Evolutionary conservation across 768 basidiomycete species (phyloP), one percentile per base, ranked within the genome.

Genomic region (Amanita thiersii): DNA sequence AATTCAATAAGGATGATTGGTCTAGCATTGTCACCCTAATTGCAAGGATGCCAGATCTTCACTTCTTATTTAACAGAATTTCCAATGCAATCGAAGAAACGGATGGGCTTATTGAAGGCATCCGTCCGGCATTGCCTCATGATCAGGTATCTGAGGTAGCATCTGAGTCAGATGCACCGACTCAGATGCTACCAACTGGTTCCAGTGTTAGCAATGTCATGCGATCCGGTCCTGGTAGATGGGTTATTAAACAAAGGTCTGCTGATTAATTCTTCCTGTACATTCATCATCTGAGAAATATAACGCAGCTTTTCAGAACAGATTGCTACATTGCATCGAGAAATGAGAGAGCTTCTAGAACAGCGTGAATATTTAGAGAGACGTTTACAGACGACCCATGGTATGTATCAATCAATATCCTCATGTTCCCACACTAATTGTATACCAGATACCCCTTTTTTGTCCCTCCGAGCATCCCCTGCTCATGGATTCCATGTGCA

Each of bases 401-500:
- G 87, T 84, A 37, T 47, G 8, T 40, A 20, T 29, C 4, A 19
- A 25, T 6, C 24, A 5, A n/a, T 15, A 11, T 29, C 12, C 34
- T 11, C 31, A 25, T 32, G 11, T 40, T 45, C 11, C 21, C 14
- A 19, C n/a, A 34, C 7, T 30, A 12, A 17, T 40, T 30, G 7
- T 14, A 35, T 17, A 34, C 7, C 38, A 90, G 87, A 65, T 59
- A 73, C 79, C 1, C 77, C 82, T 17, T 87, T 87, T 9, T 53
- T 90, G 47, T 79, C 84, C 9, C 66, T 91, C 33, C 78, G 86
- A 28, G 73, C 77, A 18, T 81, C 73, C 1, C 70, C 78, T 12
- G 69, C 70, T 7, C 76, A 79, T 32, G 88, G 88, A 4, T 75
- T 81, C 68, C 82, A 86, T 55, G 71, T 89, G 30, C 87, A 89